Evolutionary conservation across 2,329 filamentous ascomycete species (phyloP).

Genomic region (Achaetomium macrosporum): DNA sequence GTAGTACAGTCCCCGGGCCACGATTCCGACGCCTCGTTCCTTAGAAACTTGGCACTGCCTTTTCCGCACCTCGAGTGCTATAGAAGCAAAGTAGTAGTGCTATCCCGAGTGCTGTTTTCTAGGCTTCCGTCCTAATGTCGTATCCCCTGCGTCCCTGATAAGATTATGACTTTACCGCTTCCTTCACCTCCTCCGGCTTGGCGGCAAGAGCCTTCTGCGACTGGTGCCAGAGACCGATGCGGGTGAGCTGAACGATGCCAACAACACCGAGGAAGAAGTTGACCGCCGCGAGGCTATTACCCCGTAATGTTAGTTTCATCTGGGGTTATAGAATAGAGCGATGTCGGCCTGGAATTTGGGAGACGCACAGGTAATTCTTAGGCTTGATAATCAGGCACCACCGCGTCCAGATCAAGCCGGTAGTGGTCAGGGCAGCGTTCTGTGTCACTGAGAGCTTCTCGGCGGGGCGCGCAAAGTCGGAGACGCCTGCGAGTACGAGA

Average conservation of each 20-base stretch:
- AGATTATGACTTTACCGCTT: constrained; percentile 18
- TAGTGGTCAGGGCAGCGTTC: constrained; percentile 83
- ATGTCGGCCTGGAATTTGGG: neutral
- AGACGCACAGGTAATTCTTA: constrained; percentile 76
- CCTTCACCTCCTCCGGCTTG: constrained; percentile 19
- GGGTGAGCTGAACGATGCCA: constrained; percentile 72
- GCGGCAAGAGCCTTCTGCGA: constrained; percentile 46
- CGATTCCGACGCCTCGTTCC: no score
- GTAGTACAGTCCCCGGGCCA: neutral
- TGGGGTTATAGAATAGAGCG: no score
- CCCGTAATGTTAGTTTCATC: neutral
- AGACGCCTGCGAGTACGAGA: constrained; percentile 84
- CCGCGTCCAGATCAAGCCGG: constrained; percentile 93
- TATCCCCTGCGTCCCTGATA: no score
- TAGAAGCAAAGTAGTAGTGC: no score
- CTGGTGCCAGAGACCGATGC: constrained; percentile 64
- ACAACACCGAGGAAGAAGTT: constrained; percentile 97
- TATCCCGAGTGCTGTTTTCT: no score
- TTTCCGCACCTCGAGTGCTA: no score
- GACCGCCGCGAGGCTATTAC: constrained; percentile 71
- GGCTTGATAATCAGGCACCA: constrained; percentile 98
- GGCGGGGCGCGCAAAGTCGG: constrained; percentile 85
- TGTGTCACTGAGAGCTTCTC: constrained; percentile 91
- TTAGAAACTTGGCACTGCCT: no score
- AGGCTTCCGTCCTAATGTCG: no score